Conservation (phyloP, 495 filamentous ascomycete species). For the Sporormia fimetaria region DNA sequence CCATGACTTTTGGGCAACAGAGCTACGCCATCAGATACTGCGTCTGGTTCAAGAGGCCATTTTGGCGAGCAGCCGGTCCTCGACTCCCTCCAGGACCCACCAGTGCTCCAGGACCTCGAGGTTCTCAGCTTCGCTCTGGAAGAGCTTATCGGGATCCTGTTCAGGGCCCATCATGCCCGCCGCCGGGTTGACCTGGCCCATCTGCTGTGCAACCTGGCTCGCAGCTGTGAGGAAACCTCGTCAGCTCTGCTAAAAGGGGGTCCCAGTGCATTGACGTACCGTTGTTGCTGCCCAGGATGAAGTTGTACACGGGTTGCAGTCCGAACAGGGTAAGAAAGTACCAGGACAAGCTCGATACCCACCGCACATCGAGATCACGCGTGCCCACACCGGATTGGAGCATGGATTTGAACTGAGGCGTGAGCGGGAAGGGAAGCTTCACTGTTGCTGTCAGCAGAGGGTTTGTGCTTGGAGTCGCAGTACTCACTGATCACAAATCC, state of each 20-base stretch:
- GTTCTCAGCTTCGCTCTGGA: slow-evolving; percentile 84
- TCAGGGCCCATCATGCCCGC: slow-evolving; percentile 65
- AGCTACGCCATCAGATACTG: background rate
- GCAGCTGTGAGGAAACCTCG: slow-evolving; percentile 48
- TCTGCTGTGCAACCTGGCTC: slow-evolving; percentile 88
- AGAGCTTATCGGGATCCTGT: slow-evolving; percentile 92
- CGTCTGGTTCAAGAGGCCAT: slow-evolving; percentile 7
- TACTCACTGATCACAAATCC: slow-evolving; percentile 89
- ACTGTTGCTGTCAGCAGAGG: no score
- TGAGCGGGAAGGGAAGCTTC: slow-evolving; percentile 96
- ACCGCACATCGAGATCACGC: slow-evolving; percentile 87
- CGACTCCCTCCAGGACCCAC: slow-evolving; percentile 76
- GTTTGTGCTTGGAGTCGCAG: no score
- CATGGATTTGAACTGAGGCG: slow-evolving; percentile 98
- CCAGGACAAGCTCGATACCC: slow-evolving; percentile 97
- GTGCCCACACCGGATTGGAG: slow-evolving; percentile 92
- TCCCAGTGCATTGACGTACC: slow-evolving; percentile 41
- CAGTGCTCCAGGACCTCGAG: slow-evolving; percentile 88
- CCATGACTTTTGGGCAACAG: no score
- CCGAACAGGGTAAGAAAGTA: slow-evolving; percentile 97
- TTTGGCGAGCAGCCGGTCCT: slow-evolving; percentile 59
- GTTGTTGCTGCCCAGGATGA: slow-evolving; percentile 90
- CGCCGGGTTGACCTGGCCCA: slow-evolving; percentile 67
- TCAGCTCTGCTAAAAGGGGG: slow-evolving; percentile 12
- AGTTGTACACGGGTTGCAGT: slow-evolving; percentile 94